Base-by-base conservation (phyloP, 805 yeast genomes). In the Metschnikowia continentalis region DNA sequence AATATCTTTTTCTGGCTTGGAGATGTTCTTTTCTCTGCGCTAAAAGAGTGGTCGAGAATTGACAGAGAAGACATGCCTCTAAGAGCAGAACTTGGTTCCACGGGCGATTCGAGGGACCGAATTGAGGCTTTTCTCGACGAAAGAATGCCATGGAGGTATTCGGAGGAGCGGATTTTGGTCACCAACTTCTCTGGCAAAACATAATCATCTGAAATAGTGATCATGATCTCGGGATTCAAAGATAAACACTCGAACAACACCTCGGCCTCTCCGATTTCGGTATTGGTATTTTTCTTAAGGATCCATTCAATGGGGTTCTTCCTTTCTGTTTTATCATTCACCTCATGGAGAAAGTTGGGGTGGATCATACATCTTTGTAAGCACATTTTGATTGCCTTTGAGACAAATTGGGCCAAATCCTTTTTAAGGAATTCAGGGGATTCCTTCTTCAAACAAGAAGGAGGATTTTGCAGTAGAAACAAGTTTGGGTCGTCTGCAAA, bases 401-500 rank as follows among this genome's bases (percentile, higher is more conserved):
- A 61, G 1, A 57, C 60, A 52, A 45, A 48, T 41, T 5, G 56
- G 44, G 35, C 68, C 57, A 55, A 47, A 42, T 70, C 81, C 37
- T 61, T 60, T 3, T 61, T 51, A 5, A 87, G 81, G 40, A 65
- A 61, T 20, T 71, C 66, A 15, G 75, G 35, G 3, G 10, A 5
- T 3, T 15, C 22, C 7, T 20, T n/a, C 5, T 11, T 22, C 19
- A 65, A 17, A 5, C 57, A 17, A 17, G 46, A 50, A 1, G 68
- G 61, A 1, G 58, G 60, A 53, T 47, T 50, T 37, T 6, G 56
- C 47, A 35, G 68, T 55, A 55, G 47, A 46, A 70, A 81, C 36
- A 61, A 61, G 3, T 61, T 52, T 5, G 87, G 82, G 40, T 66
- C 62, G 19, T 71, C 66, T 17, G 75, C 54, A 57, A 79, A 82